A percentile compares a stretch with the other conserved stretches of the same genome.
These are phyloP conservation scores for Protoeuglena noctilucae DNA, from an alignment of 139 green algal species.

Conservation along the genomic window DNA sequence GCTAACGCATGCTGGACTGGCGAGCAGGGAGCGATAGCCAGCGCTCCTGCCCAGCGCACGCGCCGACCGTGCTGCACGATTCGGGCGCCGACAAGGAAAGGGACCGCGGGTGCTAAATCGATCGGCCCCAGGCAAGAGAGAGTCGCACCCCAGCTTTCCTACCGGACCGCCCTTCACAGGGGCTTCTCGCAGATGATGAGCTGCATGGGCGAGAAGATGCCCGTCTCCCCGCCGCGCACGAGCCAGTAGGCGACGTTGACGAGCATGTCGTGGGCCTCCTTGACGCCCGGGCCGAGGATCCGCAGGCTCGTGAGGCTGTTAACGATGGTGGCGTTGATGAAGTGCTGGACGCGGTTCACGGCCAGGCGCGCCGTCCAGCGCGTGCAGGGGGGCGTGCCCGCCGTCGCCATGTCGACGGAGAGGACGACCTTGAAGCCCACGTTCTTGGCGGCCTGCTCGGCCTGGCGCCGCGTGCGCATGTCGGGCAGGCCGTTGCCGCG, in stretches of 20 bases:
- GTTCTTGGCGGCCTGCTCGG: constrained; percentile 60
- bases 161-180: too few relatives aligned
- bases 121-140: too few relatives aligned
- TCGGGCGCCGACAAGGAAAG: too few relatives aligned
- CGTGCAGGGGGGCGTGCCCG: constrained; percentile 17
- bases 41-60: too few relatives aligned
- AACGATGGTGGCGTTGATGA: constrained; percentile 52
- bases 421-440: constrained; percentile 53
- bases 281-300: constrained; percentile 54
- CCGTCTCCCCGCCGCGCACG: constrained; percentile 64
- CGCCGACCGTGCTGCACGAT: too few relatives aligned
- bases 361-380: constrained; percentile 11
- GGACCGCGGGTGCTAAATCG: too few relatives aligned
- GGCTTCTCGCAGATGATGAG: constrained; percentile 88
- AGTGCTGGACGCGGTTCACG: too few relatives aligned
- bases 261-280: constrained; percentile 91
- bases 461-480: constrained; percentile 68
- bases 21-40: too few relatives aligned
- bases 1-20: too few relatives aligned
- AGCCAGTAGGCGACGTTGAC: constrained; percentile 59
- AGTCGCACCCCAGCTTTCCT: too few relatives aligned
- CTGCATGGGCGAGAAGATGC: constrained; percentile 94
- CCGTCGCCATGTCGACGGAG: constrained; percentile 23
- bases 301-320: constrained; percentile 39
- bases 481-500: constrained; percentile 93